Conservation (phyloP, 208 protist species). For the Phytomonas francai region DNA sequence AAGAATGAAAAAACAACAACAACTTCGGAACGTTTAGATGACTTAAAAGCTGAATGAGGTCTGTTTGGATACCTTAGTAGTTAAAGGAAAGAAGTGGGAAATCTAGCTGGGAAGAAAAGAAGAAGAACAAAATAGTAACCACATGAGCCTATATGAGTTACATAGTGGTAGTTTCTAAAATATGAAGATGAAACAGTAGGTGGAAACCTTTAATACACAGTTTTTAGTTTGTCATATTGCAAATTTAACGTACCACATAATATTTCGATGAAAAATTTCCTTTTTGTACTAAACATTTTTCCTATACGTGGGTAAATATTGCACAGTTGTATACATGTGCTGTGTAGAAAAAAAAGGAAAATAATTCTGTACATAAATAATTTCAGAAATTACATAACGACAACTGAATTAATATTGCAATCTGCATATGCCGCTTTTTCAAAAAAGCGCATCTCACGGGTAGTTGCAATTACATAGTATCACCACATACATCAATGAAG, state of each 20-base stretch:
- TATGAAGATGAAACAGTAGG: conserved; percentile 16
- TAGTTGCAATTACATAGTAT: neutral
- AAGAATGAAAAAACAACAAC: conserved; percentile 17
- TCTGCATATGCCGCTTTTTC: neutral
- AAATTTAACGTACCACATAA: neutral
- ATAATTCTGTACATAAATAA: conserved; percentile 6
- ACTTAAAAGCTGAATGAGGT: neutral
- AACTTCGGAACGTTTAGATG: conserved; percentile 1
- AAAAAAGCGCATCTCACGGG: neutral
- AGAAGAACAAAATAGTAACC: neutral
- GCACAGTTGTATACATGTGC: neutral
- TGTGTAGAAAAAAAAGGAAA: neutral
- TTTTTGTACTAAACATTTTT: neutral
- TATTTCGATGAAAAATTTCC: neutral
- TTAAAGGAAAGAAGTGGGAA: conserved; percentile 12
- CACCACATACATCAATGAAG: conserved; percentile 1
- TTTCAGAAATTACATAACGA: neutral
- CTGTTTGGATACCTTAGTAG: neutral
- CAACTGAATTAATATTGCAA: neutral
- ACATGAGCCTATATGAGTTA: neutral
- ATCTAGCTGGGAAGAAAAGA: conserved; percentile 8
- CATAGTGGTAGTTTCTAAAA: neutral
- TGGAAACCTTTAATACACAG: neutral
- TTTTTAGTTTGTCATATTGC: neutral
- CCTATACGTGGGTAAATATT: neutral